phyloP scores from a whole-genome alignment of 2,329 filamentous ascomycete species.

The Magnaporthiopsis incrustans region DNA sequence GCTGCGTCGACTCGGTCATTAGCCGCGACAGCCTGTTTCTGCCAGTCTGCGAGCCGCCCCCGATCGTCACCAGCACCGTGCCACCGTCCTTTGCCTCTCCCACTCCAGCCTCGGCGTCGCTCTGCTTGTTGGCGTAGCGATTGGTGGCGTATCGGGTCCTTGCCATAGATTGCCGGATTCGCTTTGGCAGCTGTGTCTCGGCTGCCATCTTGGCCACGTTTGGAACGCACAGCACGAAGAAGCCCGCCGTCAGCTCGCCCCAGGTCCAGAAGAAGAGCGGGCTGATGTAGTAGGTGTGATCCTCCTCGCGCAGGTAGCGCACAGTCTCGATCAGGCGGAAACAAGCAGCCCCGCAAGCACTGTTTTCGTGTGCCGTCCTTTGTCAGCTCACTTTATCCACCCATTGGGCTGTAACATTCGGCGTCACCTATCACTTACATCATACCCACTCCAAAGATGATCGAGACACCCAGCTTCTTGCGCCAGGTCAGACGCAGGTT shows the following conservation, averaged over 20 bases:
- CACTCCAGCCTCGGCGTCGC: neutral
- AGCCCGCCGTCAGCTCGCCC: constrained; percentile 36
- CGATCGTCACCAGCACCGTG: neutral
- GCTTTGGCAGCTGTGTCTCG: neutral
- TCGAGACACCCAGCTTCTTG: constrained; percentile 22
- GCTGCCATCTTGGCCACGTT: constrained; percentile 10
- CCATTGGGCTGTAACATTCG: too few species aligned
- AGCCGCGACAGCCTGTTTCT: neutral
- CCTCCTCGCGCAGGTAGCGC: constrained; percentile 17
- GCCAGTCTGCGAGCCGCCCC: neutral
- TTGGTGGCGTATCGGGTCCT: neutral
- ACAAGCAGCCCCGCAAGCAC: constrained; percentile 30
- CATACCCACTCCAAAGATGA: constrained; percentile 23
- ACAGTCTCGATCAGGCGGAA: constrained; percentile 28
- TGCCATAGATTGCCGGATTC: neutral
- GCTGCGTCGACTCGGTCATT: neutral
- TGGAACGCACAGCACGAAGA: constrained; percentile 22
- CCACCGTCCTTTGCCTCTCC: neutral
- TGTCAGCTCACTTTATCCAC: constrained; percentile 13
- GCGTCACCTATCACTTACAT: constrained; percentile 18
- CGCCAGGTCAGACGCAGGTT: constrained; percentile 20
- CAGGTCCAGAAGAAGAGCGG: constrained; percentile 34
- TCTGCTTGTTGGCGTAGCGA: neutral
- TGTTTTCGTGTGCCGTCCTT: neutral
- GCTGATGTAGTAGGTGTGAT: constrained; percentile 28